Conservation (phyloP, 2,329 filamentous ascomycete genomes). For the Ascosphaera acerosa region DNA sequence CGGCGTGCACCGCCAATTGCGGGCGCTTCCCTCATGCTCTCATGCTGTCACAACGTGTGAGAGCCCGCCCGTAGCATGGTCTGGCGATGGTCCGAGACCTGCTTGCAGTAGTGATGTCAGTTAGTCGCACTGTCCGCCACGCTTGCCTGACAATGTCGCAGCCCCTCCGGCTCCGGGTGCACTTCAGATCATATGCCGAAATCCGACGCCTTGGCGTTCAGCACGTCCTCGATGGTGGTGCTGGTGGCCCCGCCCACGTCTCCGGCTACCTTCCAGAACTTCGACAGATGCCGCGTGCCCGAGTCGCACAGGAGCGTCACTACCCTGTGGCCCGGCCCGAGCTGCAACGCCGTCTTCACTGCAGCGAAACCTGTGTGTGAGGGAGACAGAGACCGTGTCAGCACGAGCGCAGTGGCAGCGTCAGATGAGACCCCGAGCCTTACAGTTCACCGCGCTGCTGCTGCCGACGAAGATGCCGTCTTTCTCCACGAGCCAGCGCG, state of each 20-base stretch:
- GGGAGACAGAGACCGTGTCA: conserved; percentile 4
- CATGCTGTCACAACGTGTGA: too few species aligned
- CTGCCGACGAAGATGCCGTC: conserved; percentile 89
- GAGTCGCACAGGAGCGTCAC: conserved; percentile 26
- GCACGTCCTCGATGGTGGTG: conserved; percentile 21
- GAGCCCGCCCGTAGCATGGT: too few species aligned
- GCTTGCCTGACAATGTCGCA: not conserved
- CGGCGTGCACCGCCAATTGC: too few species aligned
- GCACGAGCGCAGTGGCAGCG: too few species aligned
- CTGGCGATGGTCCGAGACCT: too few species aligned
- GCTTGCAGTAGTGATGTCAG: too few species aligned
- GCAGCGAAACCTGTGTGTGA: conserved; percentile 20
- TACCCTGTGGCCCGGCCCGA: conserved; percentile 24
- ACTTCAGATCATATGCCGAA: conserved; percentile 6
- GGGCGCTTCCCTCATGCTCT: too few species aligned
- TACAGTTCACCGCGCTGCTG: conserved; percentile 87
- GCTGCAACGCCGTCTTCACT: conserved; percentile 20
- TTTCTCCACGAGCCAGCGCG: conserved; percentile 83
- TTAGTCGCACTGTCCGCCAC: conserved; percentile 5
- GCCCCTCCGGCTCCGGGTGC: not conserved
- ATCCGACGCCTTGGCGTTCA: conserved; percentile 15
- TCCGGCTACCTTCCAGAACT: conserved; percentile 25
- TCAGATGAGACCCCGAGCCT: conserved; percentile 12
- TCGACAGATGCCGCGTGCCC: conserved; percentile 26
- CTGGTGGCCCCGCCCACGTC: conserved; percentile 21